These are phyloP conservation scores for Camellia granthamiana DNA, from an alignment of 148 eudicot genomes.

Conservation along the genomic window DNA sequence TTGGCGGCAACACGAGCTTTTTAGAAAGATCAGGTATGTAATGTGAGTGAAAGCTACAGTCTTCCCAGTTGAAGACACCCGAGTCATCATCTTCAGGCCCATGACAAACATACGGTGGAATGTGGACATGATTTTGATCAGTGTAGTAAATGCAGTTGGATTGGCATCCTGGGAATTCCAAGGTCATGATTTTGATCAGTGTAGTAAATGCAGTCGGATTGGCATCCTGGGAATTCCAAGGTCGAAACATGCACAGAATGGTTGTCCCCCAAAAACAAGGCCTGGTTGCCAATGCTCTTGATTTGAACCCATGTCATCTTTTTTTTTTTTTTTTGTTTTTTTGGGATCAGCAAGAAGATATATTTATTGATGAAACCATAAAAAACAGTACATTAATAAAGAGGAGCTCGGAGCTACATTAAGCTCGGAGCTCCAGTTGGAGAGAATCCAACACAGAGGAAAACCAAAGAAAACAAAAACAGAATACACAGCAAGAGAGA, in stretches of 20 bases:
- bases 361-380: too few relatives aligned
- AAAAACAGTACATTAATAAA: too few relatives aligned
- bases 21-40: neutral
- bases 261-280: slow-evolving; percentile 11
- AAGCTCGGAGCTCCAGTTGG: too few relatives aligned
- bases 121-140: neutral
- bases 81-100: slow-evolving; percentile 8
- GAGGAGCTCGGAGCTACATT: too few relatives aligned
- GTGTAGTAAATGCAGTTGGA: slow-evolving; percentile 10
- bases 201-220: neutral
- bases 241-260: neutral
- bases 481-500: too few relatives aligned
- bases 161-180: neutral
- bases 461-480: too few relatives aligned
- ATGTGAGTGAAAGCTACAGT: neutral
- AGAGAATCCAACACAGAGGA: too few relatives aligned
- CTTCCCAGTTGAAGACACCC: slow-evolving; percentile 9
- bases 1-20: neutral
- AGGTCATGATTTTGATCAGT: neutral
- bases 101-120: neutral
- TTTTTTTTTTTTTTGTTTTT: too few relatives aligned
- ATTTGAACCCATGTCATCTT: neutral
- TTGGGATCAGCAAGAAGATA: too few relatives aligned
- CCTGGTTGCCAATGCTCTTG: neutral
- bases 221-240: neutral